phyloP scores from a whole-genome alignment of 768 basidiomycete genomes.

The Russula dissimulans region DNA sequence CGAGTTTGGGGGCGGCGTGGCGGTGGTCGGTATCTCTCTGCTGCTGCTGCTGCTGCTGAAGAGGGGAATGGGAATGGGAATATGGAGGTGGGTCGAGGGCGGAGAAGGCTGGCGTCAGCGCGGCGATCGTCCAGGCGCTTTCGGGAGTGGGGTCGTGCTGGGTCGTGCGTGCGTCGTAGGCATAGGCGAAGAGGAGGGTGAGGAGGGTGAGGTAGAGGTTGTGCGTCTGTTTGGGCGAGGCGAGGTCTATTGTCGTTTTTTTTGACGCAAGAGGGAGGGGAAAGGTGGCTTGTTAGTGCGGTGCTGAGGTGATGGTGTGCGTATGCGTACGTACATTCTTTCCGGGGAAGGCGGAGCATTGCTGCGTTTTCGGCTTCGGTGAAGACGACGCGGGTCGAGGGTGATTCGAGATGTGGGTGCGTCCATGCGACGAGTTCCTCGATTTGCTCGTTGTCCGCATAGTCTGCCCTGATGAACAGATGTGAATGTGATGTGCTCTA shows the following conservation, averaged over 20 bases:
- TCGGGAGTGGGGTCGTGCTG: conserved; percentile 77
- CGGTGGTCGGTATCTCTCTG: too few species aligned
- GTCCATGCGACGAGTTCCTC: conserved; percentile 59
- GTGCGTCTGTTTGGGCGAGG: conserved; percentile 45
- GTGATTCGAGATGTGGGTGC: conserved; percentile 38
- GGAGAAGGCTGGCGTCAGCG: conserved; percentile 68
- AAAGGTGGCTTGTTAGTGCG: too few species aligned
- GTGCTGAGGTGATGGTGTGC: not conserved
- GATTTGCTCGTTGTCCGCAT: conserved; percentile 66
- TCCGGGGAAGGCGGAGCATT: conserved; percentile 48
- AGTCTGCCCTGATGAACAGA: conserved; percentile 56
- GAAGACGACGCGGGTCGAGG: conserved; percentile 37
- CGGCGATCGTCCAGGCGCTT: conserved; percentile 79
- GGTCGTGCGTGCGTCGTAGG: conserved; percentile 72
- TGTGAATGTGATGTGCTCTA: conserved; percentile 41
- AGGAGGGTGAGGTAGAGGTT: conserved; percentile 60
- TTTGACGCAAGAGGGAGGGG: not conserved
- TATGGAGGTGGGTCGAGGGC: conserved; percentile 69
- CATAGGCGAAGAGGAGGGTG: conserved; percentile 68
- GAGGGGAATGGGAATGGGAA: too few species aligned
- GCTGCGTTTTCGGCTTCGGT: conserved; percentile 62
- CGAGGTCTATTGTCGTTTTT: conserved; percentile 41
- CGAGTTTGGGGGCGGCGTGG: too few species aligned
- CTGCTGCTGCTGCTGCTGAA: too few species aligned
- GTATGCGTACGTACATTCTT: conserved; percentile 37